These are phyloP conservation scores for Pichia sp. DNA, from an alignment of 1,139 yeast species.

Conservation along the genomic window DNA sequence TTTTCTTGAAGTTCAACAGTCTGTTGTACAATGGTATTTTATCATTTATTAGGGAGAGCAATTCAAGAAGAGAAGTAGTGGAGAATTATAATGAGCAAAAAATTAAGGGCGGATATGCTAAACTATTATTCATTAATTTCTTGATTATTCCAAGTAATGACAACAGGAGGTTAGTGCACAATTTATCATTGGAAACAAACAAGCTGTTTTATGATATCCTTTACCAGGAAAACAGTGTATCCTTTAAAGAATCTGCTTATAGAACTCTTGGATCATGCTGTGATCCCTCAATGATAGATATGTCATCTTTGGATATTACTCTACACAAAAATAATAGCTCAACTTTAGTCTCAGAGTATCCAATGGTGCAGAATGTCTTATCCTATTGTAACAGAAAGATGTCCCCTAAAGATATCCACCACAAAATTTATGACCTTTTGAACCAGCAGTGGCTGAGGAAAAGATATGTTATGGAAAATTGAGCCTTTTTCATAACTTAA, in stretches of 20 bases:
- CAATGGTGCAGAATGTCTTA: neutral
- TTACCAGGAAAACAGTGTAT: constrained; percentile 19
- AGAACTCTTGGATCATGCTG: constrained; percentile 11
- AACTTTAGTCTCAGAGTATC: constrained; percentile 8
- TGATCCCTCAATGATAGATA: constrained; percentile 22
- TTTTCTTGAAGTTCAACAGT: constrained; percentile 25
- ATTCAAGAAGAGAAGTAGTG: constrained; percentile 23
- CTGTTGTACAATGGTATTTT: constrained; percentile 29
- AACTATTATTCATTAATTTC: constrained; percentile 30
- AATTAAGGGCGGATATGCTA: constrained; percentile 25
- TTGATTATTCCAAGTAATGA: constrained; percentile 24
- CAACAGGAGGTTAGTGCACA: constrained; percentile 22
- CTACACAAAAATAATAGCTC: constrained; percentile 13
- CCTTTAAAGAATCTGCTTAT: constrained; percentile 5
- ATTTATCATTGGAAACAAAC: constrained; percentile 22
- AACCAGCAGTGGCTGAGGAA: constrained; percentile 29
- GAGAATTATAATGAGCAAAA: constrained; percentile 23
- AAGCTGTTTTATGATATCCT: constrained; percentile 21
- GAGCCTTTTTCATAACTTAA: neutral
- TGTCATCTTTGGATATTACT: constrained; percentile 18
- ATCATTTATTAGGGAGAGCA: constrained; percentile 28
- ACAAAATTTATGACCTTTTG: constrained; percentile 51
- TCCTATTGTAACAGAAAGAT: constrained; percentile 1
- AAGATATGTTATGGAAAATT: constrained; percentile 20
- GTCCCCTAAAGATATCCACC: constrained; percentile 36